Conservation (phyloP, 352 stramenopile species). For the Thalassiosira allenii region DNA sequence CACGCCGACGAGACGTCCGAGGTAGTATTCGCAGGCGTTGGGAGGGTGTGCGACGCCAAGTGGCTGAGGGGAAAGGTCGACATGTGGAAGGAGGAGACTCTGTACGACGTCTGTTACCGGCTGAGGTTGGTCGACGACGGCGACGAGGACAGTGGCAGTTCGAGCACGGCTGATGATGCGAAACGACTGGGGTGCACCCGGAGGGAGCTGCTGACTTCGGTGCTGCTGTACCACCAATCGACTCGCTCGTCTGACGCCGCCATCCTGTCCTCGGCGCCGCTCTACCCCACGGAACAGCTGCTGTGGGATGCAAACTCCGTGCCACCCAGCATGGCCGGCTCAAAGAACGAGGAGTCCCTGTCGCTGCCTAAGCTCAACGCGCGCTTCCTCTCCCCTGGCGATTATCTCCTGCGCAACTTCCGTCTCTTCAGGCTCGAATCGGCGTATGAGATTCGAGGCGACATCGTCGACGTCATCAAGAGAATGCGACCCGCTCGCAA, state of each 20-base stretch:
- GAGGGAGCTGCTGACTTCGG: conserved; percentile 58
- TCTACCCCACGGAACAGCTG: conserved; percentile 77
- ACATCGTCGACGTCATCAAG: conserved; percentile 90
- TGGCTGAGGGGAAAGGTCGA: conserved; percentile 66
- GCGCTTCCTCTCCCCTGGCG: conserved; percentile 93
- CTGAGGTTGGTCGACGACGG: conserved; percentile 70
- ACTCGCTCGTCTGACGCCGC: conserved; percentile 47
- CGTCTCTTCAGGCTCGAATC: conserved; percentile 91
- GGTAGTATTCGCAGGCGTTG: conserved; percentile 75
- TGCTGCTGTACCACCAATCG: conserved; percentile 71
- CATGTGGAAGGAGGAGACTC: conserved; percentile 58
- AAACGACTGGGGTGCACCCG: conserved; percentile 27
- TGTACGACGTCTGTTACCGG: conserved; percentile 70
- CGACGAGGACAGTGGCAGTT: conserved; percentile 32
- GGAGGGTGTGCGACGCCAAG: conserved; percentile 55
- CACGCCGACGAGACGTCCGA: conserved; percentile 64
- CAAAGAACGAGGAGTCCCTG: conserved; percentile 65
- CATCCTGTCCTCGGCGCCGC: conserved; percentile 65
- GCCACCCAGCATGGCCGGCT: conserved; percentile 53
- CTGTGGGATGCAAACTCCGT: conserved; percentile 76
- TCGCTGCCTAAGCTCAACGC: conserved; percentile 92
- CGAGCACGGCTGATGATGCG: conserved; percentile 7
- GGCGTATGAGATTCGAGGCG: conserved; percentile 87
- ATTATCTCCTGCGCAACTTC: conserved; percentile 94
- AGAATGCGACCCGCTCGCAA: conserved; percentile 66